phyloP scores from a whole-genome alignment of 768 basidiomycete species.

The Xerocomellus amylosporus region DNA sequence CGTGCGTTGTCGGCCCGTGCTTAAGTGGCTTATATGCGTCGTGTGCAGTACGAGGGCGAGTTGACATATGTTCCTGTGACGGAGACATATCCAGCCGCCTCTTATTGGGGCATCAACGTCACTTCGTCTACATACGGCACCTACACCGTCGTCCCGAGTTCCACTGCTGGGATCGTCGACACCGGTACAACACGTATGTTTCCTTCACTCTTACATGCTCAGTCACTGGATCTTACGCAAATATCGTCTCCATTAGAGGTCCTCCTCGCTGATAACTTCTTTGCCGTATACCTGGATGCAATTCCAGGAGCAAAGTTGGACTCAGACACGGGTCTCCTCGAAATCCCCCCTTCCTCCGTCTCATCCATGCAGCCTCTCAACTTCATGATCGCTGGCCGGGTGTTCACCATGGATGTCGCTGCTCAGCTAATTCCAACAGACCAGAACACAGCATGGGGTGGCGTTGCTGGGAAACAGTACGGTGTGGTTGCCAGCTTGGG shows the following conservation, averaged over 20 bases:
- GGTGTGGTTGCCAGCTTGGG: conserved; percentile 3
- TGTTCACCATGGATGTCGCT: conserved; percentile 18
- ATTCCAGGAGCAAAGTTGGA: conserved; percentile 16
- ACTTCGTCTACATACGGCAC: conserved; percentile 16
- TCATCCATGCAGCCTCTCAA: conserved; percentile 12
- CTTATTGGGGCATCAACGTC: conserved; percentile 33
- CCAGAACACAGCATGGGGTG: conserved; percentile 17
- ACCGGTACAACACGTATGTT: conserved; percentile 26
- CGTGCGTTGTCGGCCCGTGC: neutral
- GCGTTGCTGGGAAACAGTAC: conserved; percentile 9
- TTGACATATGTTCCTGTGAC: conserved; percentile 29
- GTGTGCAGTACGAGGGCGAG: conserved; percentile 19
- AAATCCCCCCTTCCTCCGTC: conserved; percentile 17
- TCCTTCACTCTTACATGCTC: too few species aligned
- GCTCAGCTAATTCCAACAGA: conserved; percentile 18
- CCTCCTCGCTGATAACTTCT: conserved; percentile 22
- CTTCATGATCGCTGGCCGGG: conserved; percentile 10
- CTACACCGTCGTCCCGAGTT: conserved; percentile 11
- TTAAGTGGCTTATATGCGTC: neutral
- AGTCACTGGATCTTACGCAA: neutral
- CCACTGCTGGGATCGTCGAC: conserved; percentile 31
- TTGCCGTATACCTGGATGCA: conserved; percentile 11
- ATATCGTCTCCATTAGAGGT: conserved; percentile 9
- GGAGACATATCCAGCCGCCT: conserved; percentile 19
- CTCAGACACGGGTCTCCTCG: conserved; percentile 8